phyloP scores from a whole-genome alignment of 179 eudicot species.

The Vitellaria paradoxa region DNA sequence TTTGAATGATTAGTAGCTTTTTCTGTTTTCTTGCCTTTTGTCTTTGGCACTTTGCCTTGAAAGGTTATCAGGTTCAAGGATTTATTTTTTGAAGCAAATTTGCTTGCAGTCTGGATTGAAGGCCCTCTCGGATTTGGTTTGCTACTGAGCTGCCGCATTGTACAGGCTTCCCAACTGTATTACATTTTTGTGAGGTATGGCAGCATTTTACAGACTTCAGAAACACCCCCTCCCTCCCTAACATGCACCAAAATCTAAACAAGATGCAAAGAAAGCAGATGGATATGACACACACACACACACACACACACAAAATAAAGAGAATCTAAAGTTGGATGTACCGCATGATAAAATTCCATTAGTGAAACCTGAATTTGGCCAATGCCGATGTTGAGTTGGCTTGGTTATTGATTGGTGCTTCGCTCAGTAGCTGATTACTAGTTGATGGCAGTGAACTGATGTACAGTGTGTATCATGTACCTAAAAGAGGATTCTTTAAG shows the following conservation, averaged over 20 bases:
- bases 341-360: background rate
- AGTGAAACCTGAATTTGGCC: background rate
- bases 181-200: slow-evolving; percentile 85
- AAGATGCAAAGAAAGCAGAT: background rate
- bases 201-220: background rate
- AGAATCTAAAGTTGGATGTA: background rate
- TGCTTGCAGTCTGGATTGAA: slow-evolving; percentile 77
- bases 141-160: slow-evolving; percentile 80
- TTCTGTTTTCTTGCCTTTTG: background rate
- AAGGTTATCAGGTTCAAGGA: background rate
- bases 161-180: slow-evolving; percentile 78
- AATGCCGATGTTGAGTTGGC: background rate
- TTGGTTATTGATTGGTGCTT: background rate
- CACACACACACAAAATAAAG: too few species aligned
- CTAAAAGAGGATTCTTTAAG: background rate
- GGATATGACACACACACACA: too few species aligned
- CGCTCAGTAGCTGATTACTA: background rate
- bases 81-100: slow-evolving; percentile 12
- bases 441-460: background rate
- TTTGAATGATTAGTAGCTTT: background rate
- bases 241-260: background rate
- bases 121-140: slow-evolving; percentile 95
- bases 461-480: background rate
- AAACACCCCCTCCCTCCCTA: background rate
- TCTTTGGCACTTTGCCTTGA: background rate